Evolutionary conservation across 2,329 filamentous ascomycete genomes (phyloP).

Genomic region (Chaetomiaceae sp.): DNA sequence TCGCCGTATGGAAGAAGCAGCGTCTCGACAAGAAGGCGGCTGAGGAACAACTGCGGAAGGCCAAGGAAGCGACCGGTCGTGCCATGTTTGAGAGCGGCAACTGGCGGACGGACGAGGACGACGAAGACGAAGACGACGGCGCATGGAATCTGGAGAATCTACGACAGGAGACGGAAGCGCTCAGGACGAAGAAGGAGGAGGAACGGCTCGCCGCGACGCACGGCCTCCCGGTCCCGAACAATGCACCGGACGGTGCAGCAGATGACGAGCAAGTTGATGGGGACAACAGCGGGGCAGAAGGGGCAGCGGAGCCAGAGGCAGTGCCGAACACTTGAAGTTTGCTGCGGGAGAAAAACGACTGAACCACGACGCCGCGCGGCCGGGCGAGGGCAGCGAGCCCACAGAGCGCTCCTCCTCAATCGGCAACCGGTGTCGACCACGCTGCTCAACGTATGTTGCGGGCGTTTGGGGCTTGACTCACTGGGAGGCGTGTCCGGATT

Average conservation of each 20-base stretch:
- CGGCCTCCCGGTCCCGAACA: conserved; percentile 23
- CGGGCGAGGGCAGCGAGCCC: conserved; percentile 20
- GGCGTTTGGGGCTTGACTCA: conserved; percentile 3
- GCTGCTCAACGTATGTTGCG: conserved; percentile 5
- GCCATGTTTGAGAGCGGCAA: conserved; percentile 95
- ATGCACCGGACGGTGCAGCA: no score
- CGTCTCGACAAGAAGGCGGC: conserved; percentile 92
- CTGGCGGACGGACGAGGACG: conserved; percentile 67
- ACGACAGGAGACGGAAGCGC: conserved; percentile 75
- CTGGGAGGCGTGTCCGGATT: neutral
- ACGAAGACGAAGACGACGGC: conserved; percentile 50
- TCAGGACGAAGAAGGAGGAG: conserved; percentile 71
- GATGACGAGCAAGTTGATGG: conserved; percentile 15
- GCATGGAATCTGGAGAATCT: conserved; percentile 79
- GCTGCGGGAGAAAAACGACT: neutral
- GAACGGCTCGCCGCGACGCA: conserved; percentile 49
- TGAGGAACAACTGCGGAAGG: conserved; percentile 81
- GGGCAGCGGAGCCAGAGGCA: conserved; percentile 17
- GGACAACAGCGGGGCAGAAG: neutral
- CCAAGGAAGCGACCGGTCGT: conserved; percentile 93
- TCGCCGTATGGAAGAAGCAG: conserved; percentile 96
- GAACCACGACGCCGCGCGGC: conserved; percentile 17
- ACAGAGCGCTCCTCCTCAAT: conserved; percentile 21
- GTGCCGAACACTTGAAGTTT: conserved; percentile 27
- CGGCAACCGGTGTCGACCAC: conserved; percentile 12